Base-by-base conservation (phyloP, 805 yeast species). In the Zygosaccharomyces rouxii region DNA sequence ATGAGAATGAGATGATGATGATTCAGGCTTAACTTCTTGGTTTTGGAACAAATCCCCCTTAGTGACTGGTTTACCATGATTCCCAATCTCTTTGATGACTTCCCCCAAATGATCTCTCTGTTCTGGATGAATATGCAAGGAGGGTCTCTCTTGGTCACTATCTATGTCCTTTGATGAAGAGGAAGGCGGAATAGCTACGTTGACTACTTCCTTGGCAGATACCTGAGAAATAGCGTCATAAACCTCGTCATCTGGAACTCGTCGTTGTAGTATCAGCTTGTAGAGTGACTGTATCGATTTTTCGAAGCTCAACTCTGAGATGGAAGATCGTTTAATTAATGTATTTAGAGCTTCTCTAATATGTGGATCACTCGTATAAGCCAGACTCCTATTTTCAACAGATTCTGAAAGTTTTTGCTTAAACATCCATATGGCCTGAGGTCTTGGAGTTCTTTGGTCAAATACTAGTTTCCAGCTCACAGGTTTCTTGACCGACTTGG, bases 241-340 rank as follows among this genome's bases (percentile, higher is more conserved):
- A 22, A 56, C 44, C 11, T 43, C 46, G n/a, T 44, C 37, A 28
- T 55, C 51, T 11, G 43, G 44, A 18, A 56, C 49, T 35, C 56
- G 56, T 26, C 53, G 52, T 38, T 55, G 59, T 33, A 55, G 37
- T 13, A 57, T 51, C 44, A 52, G 29, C n/a, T 48, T 44, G 23
- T 49, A 46, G 18, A 57, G 35, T 35, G 26, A 46, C 41, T 39
- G 50, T 35, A 46, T 45, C 22, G 53, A 42, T 28, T 38, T 48
- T 22, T 43, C 44, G 6, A 44, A 42, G 25, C 42, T 38, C 2
- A 25, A 7, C 11, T 45, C 38, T 9, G 45, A 26, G 22, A 41
- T 31, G 7, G 44, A 35, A 9, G 38, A 25, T 23, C 33, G 33
- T n/a, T 22, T 19, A 7, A 45, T 30, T 22, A 54, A 35, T 16